Base-by-base conservation (phyloP, 345 rosid species). In the Sisymbrium irio region DNA sequence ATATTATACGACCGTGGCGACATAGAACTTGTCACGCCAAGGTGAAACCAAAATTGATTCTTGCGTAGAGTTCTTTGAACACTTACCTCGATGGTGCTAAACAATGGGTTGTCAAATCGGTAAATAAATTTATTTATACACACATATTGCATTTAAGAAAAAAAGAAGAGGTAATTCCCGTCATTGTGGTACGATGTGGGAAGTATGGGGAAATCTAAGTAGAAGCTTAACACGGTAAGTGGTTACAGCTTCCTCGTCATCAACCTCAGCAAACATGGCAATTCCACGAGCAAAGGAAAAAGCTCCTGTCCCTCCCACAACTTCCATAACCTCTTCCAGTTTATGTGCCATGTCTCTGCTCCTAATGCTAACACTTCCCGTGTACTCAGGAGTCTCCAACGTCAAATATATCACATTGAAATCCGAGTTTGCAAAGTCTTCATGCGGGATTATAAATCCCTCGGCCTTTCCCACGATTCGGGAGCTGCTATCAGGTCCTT, bases 221-320 rank as follows among this genome's bases (percentile, higher is more conserved):
- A 86, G 84, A 79, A 89, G 93, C 72, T 94, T 88, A 13, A 94
- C 83, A 70, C 87, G 93, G 42, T 86, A 94, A 77, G 86, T 78
- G 19, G 75, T 74, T 37, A 73, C 70, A n/a, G n/a, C 56, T 42
- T 62, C 79, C 0, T 28, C 56, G 5, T 28, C 61, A 44, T 65
- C 73, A 0, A 85, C 56, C 78, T 47, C 80, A 4, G 77, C 77
- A 25, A 94, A 84, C 17, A 86, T 80, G 4, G 92, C 98, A 7
- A 78, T 64, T 19, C 98, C 97, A 0, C 93, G 86, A 27, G 93
- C 90, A 69, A 91, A 91, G 0, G 96, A 96, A 5, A 94, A 89
- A 2, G 88, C 84, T 1, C 98, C 89, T 0, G 97, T 94, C 1
- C 97, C 97, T 18, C 95, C 97, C 0, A 86, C 90, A 17, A 94